These are phyloP conservation scores for Breynia disticha DNA, from an alignment of 441 rosid species.

Conservation along the genomic window DNA sequence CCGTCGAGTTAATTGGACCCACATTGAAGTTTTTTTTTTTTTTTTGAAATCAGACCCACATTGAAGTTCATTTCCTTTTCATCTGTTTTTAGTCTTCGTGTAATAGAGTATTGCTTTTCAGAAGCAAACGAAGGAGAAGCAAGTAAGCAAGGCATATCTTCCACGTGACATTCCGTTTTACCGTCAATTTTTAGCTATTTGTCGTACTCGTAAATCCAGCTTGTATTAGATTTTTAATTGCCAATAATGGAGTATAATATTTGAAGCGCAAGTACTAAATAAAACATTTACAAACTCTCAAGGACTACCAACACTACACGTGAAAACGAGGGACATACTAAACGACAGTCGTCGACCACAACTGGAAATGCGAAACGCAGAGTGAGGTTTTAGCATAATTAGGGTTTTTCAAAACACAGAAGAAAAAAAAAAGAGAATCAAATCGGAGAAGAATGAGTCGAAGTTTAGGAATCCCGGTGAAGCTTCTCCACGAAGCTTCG, in stretches of 20 bases:
- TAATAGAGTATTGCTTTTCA: background rate
- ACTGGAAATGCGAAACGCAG: too few species aligned
- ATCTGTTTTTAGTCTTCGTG: background rate
- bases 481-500: conserved; percentile 89
- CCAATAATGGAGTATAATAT: too few species aligned
- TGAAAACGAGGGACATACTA: too few species aligned
- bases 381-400: too few species aligned
- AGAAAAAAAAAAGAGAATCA: background rate
- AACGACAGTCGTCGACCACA: too few species aligned
- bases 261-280: too few species aligned
- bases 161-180: conserved; percentile 14
- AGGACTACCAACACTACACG: too few species aligned
- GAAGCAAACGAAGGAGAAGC: conserved; percentile 6
- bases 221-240: too few species aligned
- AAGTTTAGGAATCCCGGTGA: conserved; percentile 96
- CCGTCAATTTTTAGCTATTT: conserved; percentile 7
- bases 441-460: conserved; percentile 52
- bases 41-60: conserved; percentile 7
- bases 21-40: background rate
- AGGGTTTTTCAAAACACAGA: background rate
- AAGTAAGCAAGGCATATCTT: conserved; percentile 12
- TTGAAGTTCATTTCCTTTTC: too few species aligned
- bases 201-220: too few species aligned
- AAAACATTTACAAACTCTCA: too few species aligned
- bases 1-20: conserved; percentile 19